A percentile compares a stretch with the other conserved stretches of the same genome.
phyloP scores from a whole-genome alignment of 352 stramenopile genomes.

The Phytophthora nicotianae region DNA sequence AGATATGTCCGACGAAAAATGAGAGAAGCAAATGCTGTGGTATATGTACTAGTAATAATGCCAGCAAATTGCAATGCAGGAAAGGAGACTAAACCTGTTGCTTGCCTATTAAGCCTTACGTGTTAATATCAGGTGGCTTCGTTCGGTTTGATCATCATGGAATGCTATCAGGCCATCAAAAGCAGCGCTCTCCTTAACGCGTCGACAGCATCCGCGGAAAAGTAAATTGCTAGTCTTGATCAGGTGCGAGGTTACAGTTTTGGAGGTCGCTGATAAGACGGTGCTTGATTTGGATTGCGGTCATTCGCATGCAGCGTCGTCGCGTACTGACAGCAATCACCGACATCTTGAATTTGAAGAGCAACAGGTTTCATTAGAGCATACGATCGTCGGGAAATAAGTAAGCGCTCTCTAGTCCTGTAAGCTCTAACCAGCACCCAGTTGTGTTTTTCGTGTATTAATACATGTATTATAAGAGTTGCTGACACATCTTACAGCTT shows the following conservation, averaged over 20 bases:
- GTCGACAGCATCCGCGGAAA: not conserved
- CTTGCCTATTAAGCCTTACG: too few relatives aligned
- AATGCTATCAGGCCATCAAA: not conserved
- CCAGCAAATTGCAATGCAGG: too few relatives aligned
- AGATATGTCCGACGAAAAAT: not conserved
- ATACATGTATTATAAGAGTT: too few relatives aligned
- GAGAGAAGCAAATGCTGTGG: not conserved
- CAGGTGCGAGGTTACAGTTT: not conserved
- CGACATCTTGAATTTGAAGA: not conserved
- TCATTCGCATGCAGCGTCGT: not conserved
- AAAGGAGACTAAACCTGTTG: not conserved
- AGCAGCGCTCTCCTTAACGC: too few relatives aligned
- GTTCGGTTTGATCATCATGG: not conserved
- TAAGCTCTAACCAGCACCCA: not conserved
- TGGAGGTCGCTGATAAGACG: not conserved
- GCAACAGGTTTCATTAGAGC: constrained; percentile 13
- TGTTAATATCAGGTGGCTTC: too few relatives aligned
- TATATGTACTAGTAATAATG: not conserved
- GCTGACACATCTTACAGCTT: constrained; percentile 5
- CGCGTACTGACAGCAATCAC: not conserved
- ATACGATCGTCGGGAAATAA: constrained; percentile 13
- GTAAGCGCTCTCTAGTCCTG: not conserved
- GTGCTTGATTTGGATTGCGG: not conserved
- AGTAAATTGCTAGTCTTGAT: not conserved
- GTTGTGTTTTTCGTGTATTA: not conserved